Percentiles rank a stretch among this genome's conserved stretches.
These are phyloP conservation scores for Elsinoe batatas DNA, from an alignment of 2,329 filamentous ascomycete genomes.

Conservation along the genomic window DNA sequence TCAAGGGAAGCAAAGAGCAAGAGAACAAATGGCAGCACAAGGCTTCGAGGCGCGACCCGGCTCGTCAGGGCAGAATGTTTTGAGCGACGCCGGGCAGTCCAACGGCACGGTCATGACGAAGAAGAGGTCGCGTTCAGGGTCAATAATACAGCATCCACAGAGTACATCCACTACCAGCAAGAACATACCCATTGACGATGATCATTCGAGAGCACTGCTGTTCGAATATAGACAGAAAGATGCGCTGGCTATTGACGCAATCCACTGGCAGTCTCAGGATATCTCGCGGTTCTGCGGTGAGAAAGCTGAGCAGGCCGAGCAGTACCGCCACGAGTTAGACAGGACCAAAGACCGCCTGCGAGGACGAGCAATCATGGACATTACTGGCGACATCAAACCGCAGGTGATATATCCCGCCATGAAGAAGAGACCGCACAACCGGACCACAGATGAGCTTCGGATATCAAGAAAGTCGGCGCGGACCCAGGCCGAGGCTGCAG, in stretches of 20 bases:
- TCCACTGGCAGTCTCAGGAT: conserved; percentile 38
- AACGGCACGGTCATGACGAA: conserved; percentile 42
- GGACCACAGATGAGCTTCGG: conserved; percentile 62
- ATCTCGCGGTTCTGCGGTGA: conserved; percentile 43
- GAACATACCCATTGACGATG: conserved; percentile 21
- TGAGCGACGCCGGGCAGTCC: conserved; percentile 24
- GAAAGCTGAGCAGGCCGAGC: conserved; percentile 49
- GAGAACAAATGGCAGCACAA: conserved; percentile 48
- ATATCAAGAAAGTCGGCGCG: conserved; percentile 70
- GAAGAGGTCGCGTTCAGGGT: conserved; percentile 52
- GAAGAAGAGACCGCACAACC: conserved; percentile 65
- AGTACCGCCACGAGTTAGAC: conserved; percentile 50
- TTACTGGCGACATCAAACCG: conserved; percentile 44
- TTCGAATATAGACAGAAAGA: conserved; percentile 58
- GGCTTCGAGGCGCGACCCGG: conserved; percentile 29
- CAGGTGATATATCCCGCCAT: conserved; percentile 71
- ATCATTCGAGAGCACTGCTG: conserved; percentile 32
- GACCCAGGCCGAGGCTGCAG: conserved; percentile 78
- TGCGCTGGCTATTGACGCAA: conserved; percentile 46
- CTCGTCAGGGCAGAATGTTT: conserved; percentile 20
- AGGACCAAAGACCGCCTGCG: conserved; percentile 51
- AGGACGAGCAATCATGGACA: conserved; percentile 36
- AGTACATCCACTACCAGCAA: conserved; percentile 13
- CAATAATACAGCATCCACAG: conserved; percentile 33
- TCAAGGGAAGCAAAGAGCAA: conserved; percentile 52